Conservation (phyloP, 306 rosid genomes). For the Lotus japonicus region DNA sequence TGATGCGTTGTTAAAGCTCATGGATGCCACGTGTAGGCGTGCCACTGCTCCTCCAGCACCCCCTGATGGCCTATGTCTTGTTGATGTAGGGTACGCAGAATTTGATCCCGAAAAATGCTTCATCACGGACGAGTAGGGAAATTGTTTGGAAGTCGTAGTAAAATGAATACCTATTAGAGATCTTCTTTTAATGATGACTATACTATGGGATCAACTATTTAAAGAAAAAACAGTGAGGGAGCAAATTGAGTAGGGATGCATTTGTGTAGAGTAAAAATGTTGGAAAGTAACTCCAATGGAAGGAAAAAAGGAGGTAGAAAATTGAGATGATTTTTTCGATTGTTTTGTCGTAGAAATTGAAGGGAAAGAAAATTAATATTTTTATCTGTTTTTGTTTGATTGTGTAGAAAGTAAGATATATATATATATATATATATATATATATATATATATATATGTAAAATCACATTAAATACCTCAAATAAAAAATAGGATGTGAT, state of each 20-base stretch:
- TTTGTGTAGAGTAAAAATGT: background rate
- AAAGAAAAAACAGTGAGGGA: background rate
- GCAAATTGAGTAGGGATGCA: background rate
- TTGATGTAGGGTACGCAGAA: conserved; percentile 79
- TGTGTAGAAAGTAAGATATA: no score
- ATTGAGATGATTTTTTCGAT: no score
- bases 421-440: no score
- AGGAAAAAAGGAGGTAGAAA: no score
- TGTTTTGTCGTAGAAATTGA: background rate
- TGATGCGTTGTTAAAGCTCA: conserved; percentile 65
- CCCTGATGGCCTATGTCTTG: conserved; percentile 81
- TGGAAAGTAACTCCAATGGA: background rate
- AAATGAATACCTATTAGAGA: background rate
- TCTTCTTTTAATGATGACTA: background rate
- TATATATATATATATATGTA: no score
- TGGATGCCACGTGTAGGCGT: conserved; percentile 86
- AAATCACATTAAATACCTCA: no score
- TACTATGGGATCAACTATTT: background rate
- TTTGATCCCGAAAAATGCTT: conserved; percentile 48
- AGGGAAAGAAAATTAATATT: background rate
- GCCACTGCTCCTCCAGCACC: conserved; percentile 99
- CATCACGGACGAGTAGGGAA: conserved; percentile 39
- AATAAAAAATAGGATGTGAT: no score
- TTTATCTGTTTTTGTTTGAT: no score
- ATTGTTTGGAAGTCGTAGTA: background rate